Evolutionary conservation across 2,329 filamentous ascomycete species (phyloP).

Genomic region (Aphanocladium album): DNA sequence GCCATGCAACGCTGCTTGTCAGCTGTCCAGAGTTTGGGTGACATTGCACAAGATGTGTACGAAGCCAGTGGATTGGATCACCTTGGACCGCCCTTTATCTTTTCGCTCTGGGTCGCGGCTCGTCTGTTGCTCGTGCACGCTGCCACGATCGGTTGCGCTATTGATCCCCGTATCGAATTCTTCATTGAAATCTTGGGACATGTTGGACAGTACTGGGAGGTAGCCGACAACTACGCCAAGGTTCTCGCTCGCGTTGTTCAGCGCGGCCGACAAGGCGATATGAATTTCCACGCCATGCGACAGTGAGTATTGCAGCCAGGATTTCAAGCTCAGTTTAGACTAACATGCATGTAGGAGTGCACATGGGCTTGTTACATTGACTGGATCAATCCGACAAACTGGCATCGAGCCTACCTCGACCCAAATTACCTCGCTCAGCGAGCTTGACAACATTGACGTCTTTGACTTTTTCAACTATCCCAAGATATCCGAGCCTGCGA

Average conservation of each 20-base stretch:
- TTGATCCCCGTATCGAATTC: slow-evolving; percentile 37
- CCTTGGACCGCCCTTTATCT: slow-evolving; percentile 38
- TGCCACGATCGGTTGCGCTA: slow-evolving; percentile 30
- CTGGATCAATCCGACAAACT: slow-evolving; percentile 30
- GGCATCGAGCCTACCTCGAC: slow-evolving; percentile 35
- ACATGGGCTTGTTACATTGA: slow-evolving; percentile 34
- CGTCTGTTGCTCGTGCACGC: slow-evolving; percentile 37
- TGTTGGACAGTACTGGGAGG: slow-evolving; percentile 40
- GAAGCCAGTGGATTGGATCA: slow-evolving; percentile 39
- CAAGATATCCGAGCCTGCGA: slow-evolving; percentile 22
- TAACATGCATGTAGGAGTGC: slow-evolving; percentile 27
- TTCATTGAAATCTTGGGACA: slow-evolving; percentile 38
- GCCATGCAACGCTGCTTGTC: slow-evolving; percentile 41
- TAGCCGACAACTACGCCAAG: slow-evolving; percentile 37
- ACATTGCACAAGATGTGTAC: slow-evolving; percentile 39
- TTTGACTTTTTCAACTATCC: slow-evolving; percentile 44
- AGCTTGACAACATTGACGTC: slow-evolving; percentile 39
- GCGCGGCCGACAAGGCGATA: slow-evolving; percentile 30
- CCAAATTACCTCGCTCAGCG: slow-evolving; percentile 32
- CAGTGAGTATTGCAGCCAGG: slow-evolving; percentile 24
- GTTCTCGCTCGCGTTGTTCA: slow-evolving; percentile 36
- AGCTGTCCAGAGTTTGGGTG: slow-evolving; percentile 38
- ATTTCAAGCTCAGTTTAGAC: not conserved
- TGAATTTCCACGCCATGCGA: slow-evolving; percentile 35
- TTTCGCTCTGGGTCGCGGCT: slow-evolving; percentile 40